These are phyloP conservation scores for Athelia psychrophila DNA, from an alignment of 1,284 basidiomycete genomes.

Conservation along the genomic window DNA sequence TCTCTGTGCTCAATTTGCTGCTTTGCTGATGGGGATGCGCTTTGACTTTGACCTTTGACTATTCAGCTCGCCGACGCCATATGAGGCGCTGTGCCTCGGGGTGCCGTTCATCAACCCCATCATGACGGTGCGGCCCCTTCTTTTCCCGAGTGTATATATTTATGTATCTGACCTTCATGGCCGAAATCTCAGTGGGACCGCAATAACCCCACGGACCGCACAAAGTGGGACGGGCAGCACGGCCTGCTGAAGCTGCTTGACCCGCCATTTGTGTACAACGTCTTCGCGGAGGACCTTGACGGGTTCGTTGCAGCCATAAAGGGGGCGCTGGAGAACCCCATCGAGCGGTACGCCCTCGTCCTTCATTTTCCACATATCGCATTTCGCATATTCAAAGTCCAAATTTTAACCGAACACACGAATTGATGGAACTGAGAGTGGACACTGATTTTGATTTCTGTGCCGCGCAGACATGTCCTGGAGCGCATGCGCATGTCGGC, in stretches of 20 bases:
- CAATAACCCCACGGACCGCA: conserved; percentile 24
- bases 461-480: neutral
- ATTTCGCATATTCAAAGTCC: too few relatives aligned
- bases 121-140: too few relatives aligned
- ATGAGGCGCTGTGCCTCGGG: conserved; percentile 37
- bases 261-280: conserved; percentile 37
- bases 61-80: conserved; percentile 28
- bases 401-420: too few relatives aligned
- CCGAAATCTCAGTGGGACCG: conserved; percentile 17
- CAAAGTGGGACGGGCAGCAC: conserved; percentile 32
- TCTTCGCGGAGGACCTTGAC: conserved; percentile 16
- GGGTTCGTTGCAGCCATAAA: conserved; percentile 16
- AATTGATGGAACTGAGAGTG: too few relatives aligned
- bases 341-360: conserved; percentile 1
- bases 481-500: neutral
- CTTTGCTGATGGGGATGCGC: conserved; percentile 5
- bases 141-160: conserved; percentile 2
- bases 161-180: neutral
- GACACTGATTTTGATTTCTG: neutral
- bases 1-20: conserved; percentile 10
- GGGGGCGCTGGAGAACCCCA: conserved; percentile 13
- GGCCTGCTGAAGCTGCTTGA: conserved; percentile 22
- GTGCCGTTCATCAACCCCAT: conserved; percentile 39
- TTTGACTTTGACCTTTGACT: too few relatives aligned
- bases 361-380: too few relatives aligned